phyloP scores from a whole-genome alignment of 306 rosid genomes.

The Casuarina cunninghamiana region DNA sequence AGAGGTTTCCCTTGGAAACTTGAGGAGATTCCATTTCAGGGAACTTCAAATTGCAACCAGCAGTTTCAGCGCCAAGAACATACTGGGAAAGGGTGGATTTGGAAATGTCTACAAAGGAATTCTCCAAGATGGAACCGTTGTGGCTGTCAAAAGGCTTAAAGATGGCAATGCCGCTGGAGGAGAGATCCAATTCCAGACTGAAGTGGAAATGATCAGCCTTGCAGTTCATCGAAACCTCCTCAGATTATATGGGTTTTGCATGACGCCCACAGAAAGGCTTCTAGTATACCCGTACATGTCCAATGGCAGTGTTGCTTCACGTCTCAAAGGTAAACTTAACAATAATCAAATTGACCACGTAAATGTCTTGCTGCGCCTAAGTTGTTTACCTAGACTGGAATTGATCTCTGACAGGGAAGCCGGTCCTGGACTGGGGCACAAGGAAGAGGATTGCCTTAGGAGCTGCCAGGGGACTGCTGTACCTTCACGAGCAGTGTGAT shows the following conservation, averaged over 20 bases:
- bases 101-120: slow-evolving; percentile 93
- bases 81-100: slow-evolving; percentile 89
- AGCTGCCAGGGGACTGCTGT: slow-evolving; percentile 83
- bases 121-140: slow-evolving; percentile 72
- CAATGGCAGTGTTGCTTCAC: slow-evolving; percentile 93
- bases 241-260: slow-evolving; percentile 75
- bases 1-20: slow-evolving; percentile 84
- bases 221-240: slow-evolving; percentile 94
- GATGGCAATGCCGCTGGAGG: slow-evolving; percentile 82
- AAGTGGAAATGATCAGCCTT: slow-evolving; percentile 95
- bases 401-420: slow-evolving; percentile 54
- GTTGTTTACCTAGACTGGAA: slow-evolving; percentile 14
- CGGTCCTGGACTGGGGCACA: slow-evolving; percentile 80
- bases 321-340: slow-evolving; percentile 65
- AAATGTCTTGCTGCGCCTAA: neutral
- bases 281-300: slow-evolving; percentile 93
- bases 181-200: slow-evolving; percentile 93
- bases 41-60: slow-evolving; percentile 86
- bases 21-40: slow-evolving; percentile 80
- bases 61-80: slow-evolving; percentile 86
- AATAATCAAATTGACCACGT: no score
- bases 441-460: slow-evolving; percentile 90
- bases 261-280: slow-evolving; percentile 78
- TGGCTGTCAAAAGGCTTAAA: slow-evolving; percentile 92
- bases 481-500: slow-evolving; percentile 96